A percentile compares a stretch with the other conserved stretches of the same genome.
Evolutionary conservation across 2,329 filamentous ascomycete species (phyloP).

Genomic region (Trichoderma atrobrunneum): DNA sequence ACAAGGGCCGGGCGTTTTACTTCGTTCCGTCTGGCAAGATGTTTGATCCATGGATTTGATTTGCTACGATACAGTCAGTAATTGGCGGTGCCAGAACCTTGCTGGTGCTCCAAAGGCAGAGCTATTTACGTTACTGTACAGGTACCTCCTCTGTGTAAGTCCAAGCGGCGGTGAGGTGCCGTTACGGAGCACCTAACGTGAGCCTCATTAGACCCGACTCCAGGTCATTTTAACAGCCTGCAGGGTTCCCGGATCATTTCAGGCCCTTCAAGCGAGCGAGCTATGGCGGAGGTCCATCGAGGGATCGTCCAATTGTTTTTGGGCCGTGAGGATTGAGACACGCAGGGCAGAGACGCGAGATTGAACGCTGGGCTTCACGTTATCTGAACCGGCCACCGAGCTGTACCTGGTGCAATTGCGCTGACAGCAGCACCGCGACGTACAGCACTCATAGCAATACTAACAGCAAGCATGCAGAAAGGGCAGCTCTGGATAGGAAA

Average conservation of each 20-base stretch:
- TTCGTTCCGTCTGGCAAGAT: background rate
- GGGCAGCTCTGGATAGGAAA: background rate
- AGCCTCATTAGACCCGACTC: constrained; percentile 4
- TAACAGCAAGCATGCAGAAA: background rate
- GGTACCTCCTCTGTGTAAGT: background rate
- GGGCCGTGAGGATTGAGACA: constrained; percentile 6
- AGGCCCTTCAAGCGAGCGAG: background rate
- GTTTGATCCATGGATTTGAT: too few species aligned
- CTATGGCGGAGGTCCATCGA: background rate
- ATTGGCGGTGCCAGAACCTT: background rate
- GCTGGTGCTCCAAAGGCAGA: background rate
- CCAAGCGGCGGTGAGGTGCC: constrained; percentile 16
- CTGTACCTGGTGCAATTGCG: background rate
- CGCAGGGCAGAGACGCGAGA: constrained; percentile 8
- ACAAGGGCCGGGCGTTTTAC: background rate
- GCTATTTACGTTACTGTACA: background rate
- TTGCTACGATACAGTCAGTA: background rate
- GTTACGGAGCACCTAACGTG: background rate
- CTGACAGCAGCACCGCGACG: background rate
- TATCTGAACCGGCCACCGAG: background rate
- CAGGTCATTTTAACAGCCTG: background rate
- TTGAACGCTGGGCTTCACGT: background rate
- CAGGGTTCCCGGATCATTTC: background rate
- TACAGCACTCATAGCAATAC: background rate
- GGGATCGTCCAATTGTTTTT: background rate